These are phyloP conservation scores for Mucor sp. DNA, from an alignment of 371 early-diverging fungal species.

Conservation along the genomic window DNA sequence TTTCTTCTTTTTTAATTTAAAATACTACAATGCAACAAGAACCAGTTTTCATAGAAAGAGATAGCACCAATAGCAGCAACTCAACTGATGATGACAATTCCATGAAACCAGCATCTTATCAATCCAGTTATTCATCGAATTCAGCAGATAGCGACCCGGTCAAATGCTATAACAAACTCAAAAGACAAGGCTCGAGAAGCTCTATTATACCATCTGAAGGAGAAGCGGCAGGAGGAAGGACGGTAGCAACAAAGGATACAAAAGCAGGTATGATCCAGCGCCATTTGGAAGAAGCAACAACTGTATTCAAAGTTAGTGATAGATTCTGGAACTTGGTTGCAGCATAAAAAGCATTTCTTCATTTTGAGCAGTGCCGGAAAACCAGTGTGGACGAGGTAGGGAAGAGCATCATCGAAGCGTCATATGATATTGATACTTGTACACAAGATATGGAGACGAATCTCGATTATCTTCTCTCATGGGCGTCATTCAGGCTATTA, in stretches of 20 bases:
- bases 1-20: neutral
- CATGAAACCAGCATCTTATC: conserved; percentile 24
- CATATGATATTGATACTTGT: neutral
- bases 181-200: conserved; percentile 42
- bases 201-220: conserved; percentile 22
- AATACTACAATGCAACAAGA: neutral
- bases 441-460: conserved; percentile 84
- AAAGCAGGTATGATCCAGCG: conserved; percentile 10
- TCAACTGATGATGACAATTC: conserved; percentile 11
- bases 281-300: neutral
- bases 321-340: conserved; percentile 50
- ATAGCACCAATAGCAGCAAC: neutral
- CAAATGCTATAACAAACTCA: conserved; percentile 40
- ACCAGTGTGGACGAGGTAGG: conserved; percentile 77
- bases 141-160: conserved; percentile 41
- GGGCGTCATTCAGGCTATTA: conserved; percentile 92
- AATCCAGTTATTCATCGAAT: conserved; percentile 37
- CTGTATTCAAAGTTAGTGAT: neutral
- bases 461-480: conserved; percentile 83
- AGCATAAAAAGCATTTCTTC: conserved; percentile 80
- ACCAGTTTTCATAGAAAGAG: conserved; percentile 15
- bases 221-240: neutral
- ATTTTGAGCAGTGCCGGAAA: conserved; percentile 88
- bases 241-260: neutral
- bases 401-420: neutral